Evolutionary conservation across 768 basidiomycete species (phyloP), one percentile per base, ranked within the genome.

Genomic region (Podaxis sp.): DNA sequence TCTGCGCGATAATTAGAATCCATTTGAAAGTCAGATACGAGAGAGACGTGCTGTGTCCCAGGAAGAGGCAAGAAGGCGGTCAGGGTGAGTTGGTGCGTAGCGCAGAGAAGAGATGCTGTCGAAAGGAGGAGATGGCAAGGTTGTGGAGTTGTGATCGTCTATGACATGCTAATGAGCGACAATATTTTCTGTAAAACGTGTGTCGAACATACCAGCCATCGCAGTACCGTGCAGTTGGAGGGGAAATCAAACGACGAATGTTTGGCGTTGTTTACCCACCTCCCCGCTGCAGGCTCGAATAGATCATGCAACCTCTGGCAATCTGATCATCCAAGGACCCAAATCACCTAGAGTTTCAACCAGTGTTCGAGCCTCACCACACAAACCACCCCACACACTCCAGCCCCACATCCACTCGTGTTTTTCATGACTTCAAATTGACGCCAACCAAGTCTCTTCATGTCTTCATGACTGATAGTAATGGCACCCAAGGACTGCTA

Each of bases 71-170:
- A 98, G 76, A 1, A 98, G 76, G 19, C 90, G 87, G 59, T 90
- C 82, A 2, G 94, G 88, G 71, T 90, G 85, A 2, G 82, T 80
- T 0, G 94, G 91, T 22, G 94, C 93, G 74, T 91, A 98, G 36
- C 84, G 81, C 29, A 98, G 77, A 41, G 86, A 82, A 2, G 93
- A 91, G 55, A 96, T 83, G 67, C 90, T 90, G 75, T 97, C 94
- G 67, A 93, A 66, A 67, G 9, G 59, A 46, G 19, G 27, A 29
- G 27, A 29, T 1, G 74, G 73, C 1, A 70, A 59, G 2, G 68
- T 66, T 3, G 66, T 68, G 8, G 60, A 49, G 15, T 62, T 50
- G 1, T 55, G 53, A 37, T 61, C 60, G n/a, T 61, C 60, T 60
- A 24, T 33, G 9, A 11, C 11, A 15, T 55, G 54, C 19, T 19